These are phyloP conservation scores for Boletus hoseneyae DNA, from an alignment of 1,284 basidiomycete genomes.

Conservation along the genomic window DNA sequence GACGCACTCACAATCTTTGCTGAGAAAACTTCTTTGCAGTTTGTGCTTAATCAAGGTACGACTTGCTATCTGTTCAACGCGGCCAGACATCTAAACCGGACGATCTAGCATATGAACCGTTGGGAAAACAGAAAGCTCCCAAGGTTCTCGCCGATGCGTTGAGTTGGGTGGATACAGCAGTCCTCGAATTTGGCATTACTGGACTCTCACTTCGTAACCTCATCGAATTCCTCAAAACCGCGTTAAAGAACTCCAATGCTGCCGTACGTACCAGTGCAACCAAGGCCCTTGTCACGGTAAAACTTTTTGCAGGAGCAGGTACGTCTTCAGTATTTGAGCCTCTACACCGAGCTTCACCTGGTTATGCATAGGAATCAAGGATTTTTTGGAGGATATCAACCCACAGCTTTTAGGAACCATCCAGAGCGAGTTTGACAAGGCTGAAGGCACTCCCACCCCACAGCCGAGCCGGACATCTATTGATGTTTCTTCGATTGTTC, in stretches of 20 bases:
- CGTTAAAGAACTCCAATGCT: conserved; percentile 93
- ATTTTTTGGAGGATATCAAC: conserved; percentile 92
- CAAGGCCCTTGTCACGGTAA: conserved; percentile 88
- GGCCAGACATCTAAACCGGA: conserved; percentile 16
- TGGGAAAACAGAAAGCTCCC: conserved; percentile 94
- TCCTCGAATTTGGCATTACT: conserved; percentile 91
- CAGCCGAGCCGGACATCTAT: conserved; percentile 75
- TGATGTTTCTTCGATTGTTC: conserved; percentile 60
- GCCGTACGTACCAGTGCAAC: conserved; percentile 94
- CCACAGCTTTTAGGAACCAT: conserved; percentile 93
- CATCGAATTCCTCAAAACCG: conserved; percentile 88
- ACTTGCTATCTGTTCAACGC: conserved; percentile 10
- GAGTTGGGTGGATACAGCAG: conserved; percentile 83
- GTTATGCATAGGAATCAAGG: conserved; percentile 70
- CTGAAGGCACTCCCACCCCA: conserved; percentile 76
- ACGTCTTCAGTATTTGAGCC: conserved; percentile 30
- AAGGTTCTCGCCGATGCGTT: conserved; percentile 95
- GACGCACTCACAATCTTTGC: conserved; percentile 82
- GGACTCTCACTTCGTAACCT: conserved; percentile 83
- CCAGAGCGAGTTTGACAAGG: conserved; percentile 90
- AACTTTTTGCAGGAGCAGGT: conserved; percentile 89
- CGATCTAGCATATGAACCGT: conserved; percentile 78
- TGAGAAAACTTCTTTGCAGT: conserved; percentile 93
- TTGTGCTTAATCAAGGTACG: conserved; percentile 89
- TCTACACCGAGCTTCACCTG: conserved; percentile 1